Conservation (phyloP, 1,139 yeast species). For the Saccharomycopsis crataegensis region DNA sequence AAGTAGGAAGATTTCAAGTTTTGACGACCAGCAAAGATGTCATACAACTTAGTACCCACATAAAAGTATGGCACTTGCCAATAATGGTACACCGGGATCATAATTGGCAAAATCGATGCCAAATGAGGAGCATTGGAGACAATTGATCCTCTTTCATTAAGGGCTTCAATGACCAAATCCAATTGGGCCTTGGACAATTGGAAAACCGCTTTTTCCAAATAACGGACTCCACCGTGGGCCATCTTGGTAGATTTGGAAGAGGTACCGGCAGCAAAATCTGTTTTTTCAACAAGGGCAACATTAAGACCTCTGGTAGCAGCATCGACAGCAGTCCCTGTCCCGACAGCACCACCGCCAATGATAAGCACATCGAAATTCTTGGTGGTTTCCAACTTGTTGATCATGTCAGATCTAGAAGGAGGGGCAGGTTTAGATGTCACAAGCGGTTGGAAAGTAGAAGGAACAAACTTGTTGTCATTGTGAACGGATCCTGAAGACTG, state of each 20-base stretch:
- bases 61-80: conserved; percentile 97
- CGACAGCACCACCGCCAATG: conserved; percentile 96
- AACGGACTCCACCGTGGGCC: conserved; percentile 97
- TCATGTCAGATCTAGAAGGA: conserved; percentile 35
- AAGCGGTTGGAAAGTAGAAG: conserved; percentile 1
- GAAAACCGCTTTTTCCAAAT: conserved; percentile 91
- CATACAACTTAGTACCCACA: conserved; percentile 88
- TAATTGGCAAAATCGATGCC: conserved; percentile 78
- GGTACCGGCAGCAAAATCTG: conserved; percentile 88
- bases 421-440: conserved; percentile 27
- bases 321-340: conserved; percentile 89
- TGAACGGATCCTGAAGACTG: not conserved
- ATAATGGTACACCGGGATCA: conserved; percentile 92
- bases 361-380: conserved; percentile 69
- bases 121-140: conserved; percentile 91
- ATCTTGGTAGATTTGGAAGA: conserved; percentile 93
- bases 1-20: conserved; percentile 76
- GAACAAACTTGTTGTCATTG: not conserved
- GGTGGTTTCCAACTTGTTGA: conserved; percentile 33
- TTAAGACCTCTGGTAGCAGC: conserved; percentile 87
- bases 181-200: conserved; percentile 84
- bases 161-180: conserved; percentile 88
- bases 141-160: conserved; percentile 86
- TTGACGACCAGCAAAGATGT: conserved; percentile 85
- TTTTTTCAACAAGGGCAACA: conserved; percentile 79